phyloP scores from a whole-genome alignment of 2,329 filamentous ascomycete genomes.

The Exophiala sp. region DNA sequence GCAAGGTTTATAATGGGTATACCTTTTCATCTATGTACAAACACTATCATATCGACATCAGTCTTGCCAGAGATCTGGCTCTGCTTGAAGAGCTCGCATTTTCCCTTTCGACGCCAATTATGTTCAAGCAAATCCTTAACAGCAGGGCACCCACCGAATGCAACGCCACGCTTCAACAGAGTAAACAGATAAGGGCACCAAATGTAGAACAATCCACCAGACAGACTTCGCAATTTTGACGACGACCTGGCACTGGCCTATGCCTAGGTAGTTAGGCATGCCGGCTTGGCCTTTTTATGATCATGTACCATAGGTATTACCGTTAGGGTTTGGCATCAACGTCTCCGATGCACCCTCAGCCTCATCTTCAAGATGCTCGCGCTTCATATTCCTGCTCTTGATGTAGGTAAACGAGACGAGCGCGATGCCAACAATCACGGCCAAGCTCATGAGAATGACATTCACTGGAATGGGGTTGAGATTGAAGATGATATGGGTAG shows the following conservation, averaged over 20 bases:
- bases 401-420: conserved; percentile 61
- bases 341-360: conserved; percentile 27
- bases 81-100: too few relatives aligned
- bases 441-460: conserved; percentile 59
- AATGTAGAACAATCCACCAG: background rate
- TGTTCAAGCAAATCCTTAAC: background rate
- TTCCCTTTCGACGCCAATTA: background rate
- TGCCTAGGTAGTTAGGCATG: background rate
- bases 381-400: conserved; percentile 39
- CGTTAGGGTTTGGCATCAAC: conserved; percentile 27
- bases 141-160: background rate
- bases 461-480: conserved; percentile 77
- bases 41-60: background rate
- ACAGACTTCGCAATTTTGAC: background rate
- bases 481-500: conserved; percentile 69
- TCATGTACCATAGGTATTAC: conserved; percentile 26
- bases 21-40: background rate
- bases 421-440: conserved; percentile 60
- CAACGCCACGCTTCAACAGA: background rate
- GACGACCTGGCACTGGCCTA: too few relatives aligned
- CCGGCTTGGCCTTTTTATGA: background rate
- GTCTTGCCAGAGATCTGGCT: background rate
- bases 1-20: background rate
- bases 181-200: background rate
- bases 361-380: conserved; percentile 28